Evolutionary conservation across 306 rosid species (phyloP), one percentile per base, ranked within the genome.

Genomic region (Pyrus betulifolia): DNA sequence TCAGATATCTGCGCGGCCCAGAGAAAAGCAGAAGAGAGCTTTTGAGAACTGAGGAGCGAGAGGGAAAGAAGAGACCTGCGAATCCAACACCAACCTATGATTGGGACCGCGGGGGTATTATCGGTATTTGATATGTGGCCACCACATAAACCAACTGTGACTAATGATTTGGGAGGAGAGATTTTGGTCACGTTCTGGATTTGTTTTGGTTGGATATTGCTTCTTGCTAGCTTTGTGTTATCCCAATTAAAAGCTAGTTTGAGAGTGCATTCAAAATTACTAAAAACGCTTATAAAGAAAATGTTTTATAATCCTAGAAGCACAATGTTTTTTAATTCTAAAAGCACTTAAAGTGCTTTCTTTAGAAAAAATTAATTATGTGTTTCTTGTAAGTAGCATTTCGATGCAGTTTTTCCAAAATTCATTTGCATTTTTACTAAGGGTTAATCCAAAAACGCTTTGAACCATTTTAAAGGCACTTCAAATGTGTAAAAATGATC

Each of bases 271-370:
- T 6, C 2, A 35, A 35, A 35, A 3, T 35, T 2, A 35, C 2
- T 35, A 0, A 6, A 35, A 35, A 6, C 40, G 9, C 0, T 38
- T 38, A 7, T 35, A 1, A 7, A 38, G 0, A 38, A 7, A 7
- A 38, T 38, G 0, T 38, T 38, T 38, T 38, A 7, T 0, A 7
- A 38, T 38, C 0, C 0, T 38, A 0, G 8, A 38, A 38, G 42
- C 0, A 38, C 9, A 35, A 35, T 35, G 0, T 35, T 35, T 35
- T 35, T 6, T 6, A 35, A 0, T 35, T 35, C 9, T 35, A 6
- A 6, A 35, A 35, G 40, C 9, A 6, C 2, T 38, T 38, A 0
- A 38, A 7, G 0, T 38, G 0, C 0, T 38, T 38, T 0, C 2
- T 38, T 0, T 2, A 35, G 0, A 6, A 35, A 35, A 6, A 35